Conservation (phyloP, 257 asterid species). For the Gentiana straminea region DNA sequence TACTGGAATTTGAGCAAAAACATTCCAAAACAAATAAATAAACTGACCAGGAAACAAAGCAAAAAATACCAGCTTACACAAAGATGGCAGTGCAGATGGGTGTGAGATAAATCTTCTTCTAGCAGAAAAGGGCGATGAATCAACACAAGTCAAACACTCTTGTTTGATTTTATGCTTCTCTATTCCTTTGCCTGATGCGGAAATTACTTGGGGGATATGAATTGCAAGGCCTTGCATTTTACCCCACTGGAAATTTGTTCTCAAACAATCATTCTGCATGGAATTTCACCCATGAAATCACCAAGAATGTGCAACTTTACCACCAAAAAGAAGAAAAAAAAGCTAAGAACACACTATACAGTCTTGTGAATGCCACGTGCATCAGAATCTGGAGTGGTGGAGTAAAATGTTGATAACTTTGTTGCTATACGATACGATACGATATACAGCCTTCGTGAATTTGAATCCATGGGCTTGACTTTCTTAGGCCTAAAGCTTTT, state of each 20-base stretch:
- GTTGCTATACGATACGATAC: no score
- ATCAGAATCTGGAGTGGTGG: no score
- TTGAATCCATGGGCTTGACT: no score
- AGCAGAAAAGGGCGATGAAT: slow-evolving; percentile 25
- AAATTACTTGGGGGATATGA: slow-evolving; percentile 28
- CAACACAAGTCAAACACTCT: slow-evolving; percentile 13
- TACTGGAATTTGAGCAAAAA: neutral
- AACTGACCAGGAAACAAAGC: neutral
- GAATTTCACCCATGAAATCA: no score
- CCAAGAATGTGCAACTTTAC: no score
- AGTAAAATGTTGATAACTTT: no score
- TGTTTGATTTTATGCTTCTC: slow-evolving; percentile 3
- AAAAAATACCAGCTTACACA: slow-evolving; percentile 26
- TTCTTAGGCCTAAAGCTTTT: no score
- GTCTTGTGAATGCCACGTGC: no score
- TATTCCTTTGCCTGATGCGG: slow-evolving; percentile 21
- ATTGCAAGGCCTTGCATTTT: slow-evolving; percentile 44
- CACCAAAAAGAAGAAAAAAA: no score
- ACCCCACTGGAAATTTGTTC: neutral
- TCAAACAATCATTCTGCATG: neutral
- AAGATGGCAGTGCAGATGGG: slow-evolving; percentile 15
- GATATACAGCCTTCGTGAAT: no score
- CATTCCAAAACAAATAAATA: slow-evolving; percentile 3
- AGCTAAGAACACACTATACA: no score
- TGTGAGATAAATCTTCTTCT: slow-evolving; percentile 14